Percentiles rank a stretch among this genome's conserved stretches.
These are phyloP conservation scores for Hibiscus mutabilis DNA, from an alignment of 345 rosid species.

Conservation along the genomic window DNA sequence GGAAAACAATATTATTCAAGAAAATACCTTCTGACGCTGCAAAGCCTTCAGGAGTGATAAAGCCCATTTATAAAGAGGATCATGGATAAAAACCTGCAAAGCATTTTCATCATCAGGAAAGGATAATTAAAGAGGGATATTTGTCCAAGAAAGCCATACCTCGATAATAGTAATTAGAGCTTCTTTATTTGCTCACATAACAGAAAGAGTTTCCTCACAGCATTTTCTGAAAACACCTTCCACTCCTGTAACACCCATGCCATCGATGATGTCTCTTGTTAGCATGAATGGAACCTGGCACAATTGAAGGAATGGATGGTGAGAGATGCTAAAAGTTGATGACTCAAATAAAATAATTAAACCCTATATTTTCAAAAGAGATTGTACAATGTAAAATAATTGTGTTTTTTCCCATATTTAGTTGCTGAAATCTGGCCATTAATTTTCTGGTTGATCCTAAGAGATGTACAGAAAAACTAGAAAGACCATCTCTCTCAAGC, in stretches of 20 bases:
- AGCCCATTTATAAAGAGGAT: slow-evolving; percentile 98
- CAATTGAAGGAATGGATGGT: slow-evolving; percentile 4
- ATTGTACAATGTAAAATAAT: neutral
- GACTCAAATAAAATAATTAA: neutral
- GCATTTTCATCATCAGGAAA: slow-evolving; percentile 14
- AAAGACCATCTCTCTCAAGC: neutral
- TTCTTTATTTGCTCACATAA: slow-evolving; percentile 96
- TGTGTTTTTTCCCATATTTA: neutral
- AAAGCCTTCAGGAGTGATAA: slow-evolving; percentile 91
- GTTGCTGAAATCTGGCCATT: neutral
- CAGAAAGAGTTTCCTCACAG: slow-evolving; percentile 91
- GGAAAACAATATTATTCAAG: neutral
- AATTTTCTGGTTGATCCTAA: neutral
- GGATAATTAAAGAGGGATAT: neutral
- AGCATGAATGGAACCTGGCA: slow-evolving; percentile 92
- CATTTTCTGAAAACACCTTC: slow-evolving; percentile 96
- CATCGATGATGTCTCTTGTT: slow-evolving; percentile 88
- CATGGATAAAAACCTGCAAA: slow-evolving; percentile 94
- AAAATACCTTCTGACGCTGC: slow-evolving; percentile 93
- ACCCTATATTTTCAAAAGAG: neutral
- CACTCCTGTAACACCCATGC: slow-evolving; percentile 97
- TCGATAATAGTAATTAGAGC: slow-evolving; percentile 90
- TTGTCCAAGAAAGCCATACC: slow-evolving; percentile 36
- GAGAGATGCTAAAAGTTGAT: slow-evolving; percentile 3
- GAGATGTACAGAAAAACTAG: neutral